Percentiles rank a stretch among this genome's conserved stretches.
phyloP scores from a whole-genome alignment of 768 basidiomycete species.

The Amanita rubescens region DNA sequence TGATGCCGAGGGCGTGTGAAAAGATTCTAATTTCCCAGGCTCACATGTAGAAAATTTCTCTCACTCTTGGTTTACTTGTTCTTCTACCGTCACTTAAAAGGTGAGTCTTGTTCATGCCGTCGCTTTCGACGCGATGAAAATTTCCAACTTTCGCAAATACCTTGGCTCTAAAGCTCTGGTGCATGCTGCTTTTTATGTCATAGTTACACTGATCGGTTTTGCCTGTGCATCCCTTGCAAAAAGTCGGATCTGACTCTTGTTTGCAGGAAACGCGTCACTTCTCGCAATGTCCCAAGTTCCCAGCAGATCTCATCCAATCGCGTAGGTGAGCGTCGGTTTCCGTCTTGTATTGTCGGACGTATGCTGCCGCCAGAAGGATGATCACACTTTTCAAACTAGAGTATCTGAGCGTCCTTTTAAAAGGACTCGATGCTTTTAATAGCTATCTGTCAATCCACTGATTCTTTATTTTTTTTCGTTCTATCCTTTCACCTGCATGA shows the following conservation, averaged over 20 bases:
- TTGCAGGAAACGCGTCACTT: no score
- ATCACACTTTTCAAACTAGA: conserved; percentile 81
- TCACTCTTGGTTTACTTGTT: no score
- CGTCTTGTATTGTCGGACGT: conserved; percentile 4
- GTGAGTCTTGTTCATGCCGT: no score
- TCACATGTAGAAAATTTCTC: no score
- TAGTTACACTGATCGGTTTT: conserved; percentile 84
- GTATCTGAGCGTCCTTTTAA: conserved; percentile 80
- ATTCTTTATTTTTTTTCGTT: conserved; percentile 18
- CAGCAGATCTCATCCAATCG: no score
- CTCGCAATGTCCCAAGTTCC: no score
- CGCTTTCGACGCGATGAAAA: conserved; percentile 61
- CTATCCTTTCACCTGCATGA: background rate
- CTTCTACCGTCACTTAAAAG: no score
- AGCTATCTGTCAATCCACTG: conserved; percentile 55
- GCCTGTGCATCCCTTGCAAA: background rate
- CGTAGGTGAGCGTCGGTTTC: background rate
- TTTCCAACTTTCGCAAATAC: conserved; percentile 38
- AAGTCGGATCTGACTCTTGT: background rate
- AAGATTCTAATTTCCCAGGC: no score
- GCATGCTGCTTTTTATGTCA: conserved; percentile 67
- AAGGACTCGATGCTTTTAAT: conserved; percentile 60
- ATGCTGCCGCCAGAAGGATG: conserved; percentile 33
- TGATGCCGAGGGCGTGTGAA: no score
- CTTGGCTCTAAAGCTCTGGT: conserved; percentile 39